These are phyloP conservation scores for Fusarium mexicanum DNA, from an alignment of 2,329 filamentous ascomycete genomes.

Conservation along the genomic window DNA sequence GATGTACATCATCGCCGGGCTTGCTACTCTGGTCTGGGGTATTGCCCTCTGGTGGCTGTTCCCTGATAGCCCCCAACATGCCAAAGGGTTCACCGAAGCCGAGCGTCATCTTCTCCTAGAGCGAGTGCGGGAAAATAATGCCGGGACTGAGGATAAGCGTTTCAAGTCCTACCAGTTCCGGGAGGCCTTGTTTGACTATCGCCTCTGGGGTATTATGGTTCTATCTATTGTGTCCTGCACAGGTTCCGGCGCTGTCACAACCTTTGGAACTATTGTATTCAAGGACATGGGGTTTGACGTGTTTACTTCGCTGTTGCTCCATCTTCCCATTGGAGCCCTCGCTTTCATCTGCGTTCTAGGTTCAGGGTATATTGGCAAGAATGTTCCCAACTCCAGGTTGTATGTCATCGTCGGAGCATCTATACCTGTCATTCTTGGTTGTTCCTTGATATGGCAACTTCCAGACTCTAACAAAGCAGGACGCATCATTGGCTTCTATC, in stretches of 20 bases:
- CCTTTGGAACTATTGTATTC: background rate
- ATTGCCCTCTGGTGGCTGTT: background rate
- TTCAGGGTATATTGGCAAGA: background rate
- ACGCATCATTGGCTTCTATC: background rate
- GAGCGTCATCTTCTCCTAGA: background rate
- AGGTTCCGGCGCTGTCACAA: background rate
- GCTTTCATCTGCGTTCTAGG: background rate
- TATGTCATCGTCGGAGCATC: background rate
- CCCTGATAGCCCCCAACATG: background rate
- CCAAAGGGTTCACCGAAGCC: background rate
- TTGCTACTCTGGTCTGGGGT: background rate
- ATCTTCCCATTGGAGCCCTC: background rate
- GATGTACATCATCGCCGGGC: background rate
- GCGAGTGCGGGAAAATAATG: background rate
- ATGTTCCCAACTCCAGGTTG: background rate
- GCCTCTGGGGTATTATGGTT: background rate
- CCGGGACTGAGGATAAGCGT: background rate
- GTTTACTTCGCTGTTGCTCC: background rate
- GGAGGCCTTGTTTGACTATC: background rate
- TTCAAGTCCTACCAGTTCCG: background rate
- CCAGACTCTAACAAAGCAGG: background rate
- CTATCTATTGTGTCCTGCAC: background rate
- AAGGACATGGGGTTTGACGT: background rate
- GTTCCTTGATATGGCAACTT: background rate
- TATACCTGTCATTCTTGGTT: background rate